Conservation (phyloP, 306 rosid species). For the Mimosa bimucronata region DNA sequence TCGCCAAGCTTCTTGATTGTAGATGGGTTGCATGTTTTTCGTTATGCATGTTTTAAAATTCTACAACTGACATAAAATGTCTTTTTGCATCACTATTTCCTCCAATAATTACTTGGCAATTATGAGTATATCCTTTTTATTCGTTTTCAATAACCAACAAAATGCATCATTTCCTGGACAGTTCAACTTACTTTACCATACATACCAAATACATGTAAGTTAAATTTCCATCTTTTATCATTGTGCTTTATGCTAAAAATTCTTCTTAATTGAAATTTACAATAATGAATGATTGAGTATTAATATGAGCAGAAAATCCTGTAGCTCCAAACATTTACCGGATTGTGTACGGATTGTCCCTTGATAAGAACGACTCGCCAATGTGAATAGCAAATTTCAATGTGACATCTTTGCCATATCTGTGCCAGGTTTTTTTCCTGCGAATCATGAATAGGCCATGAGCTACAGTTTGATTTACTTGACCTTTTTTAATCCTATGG, state of each 20-base stretch:
- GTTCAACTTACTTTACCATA: neutral
- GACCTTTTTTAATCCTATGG: neutral
- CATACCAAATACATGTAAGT: neutral
- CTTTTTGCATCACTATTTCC: neutral
- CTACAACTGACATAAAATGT: neutral
- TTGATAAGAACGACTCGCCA: neutral
- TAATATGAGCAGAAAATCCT: neutral
- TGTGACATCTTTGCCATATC: neutral
- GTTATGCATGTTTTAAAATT: neutral
- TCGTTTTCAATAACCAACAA: neutral
- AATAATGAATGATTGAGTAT: neutral
- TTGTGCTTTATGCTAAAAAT: neutral
- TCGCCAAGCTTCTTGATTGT: neutral
- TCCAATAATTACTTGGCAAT: neutral
- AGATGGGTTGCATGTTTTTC: neutral
- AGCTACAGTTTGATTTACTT: neutral
- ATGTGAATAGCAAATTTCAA: neutral
- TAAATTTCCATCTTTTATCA: neutral
- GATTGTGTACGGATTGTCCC: neutral
- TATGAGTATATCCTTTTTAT: neutral
- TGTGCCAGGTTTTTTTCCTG: neutral
- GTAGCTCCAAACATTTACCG: neutral
- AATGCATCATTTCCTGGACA: neutral
- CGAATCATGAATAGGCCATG: neutral
- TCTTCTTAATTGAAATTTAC: neutral